Evolutionary conservation across 331 rosid species (phyloP).

Genomic region (Ulmus americana): DNA sequence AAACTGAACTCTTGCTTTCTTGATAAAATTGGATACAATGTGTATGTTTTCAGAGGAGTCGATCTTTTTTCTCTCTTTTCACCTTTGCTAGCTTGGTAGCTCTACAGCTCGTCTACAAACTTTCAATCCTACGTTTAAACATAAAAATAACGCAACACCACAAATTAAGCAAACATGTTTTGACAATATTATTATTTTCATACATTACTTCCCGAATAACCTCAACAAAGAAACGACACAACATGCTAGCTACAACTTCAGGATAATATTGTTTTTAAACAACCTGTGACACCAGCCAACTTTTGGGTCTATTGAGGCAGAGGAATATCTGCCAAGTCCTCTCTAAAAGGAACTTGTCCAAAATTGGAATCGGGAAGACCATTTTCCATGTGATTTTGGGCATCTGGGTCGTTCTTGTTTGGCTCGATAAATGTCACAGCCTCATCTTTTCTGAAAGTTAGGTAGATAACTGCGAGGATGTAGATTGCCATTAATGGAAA

Average conservation of each 20-base stretch:
- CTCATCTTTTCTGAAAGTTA: constrained; percentile 62
- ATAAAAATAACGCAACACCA: too few relatives aligned
- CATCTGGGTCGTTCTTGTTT: constrained; percentile 29
- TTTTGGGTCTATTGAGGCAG: constrained; percentile 30
- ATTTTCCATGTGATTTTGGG: constrained; percentile 47
- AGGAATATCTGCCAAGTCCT: constrained; percentile 55
- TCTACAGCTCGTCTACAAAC: too few relatives aligned
- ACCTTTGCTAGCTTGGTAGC: too few relatives aligned
- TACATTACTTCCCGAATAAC: not conserved
- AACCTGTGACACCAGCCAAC: too few relatives aligned
- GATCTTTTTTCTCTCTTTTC: too few relatives aligned
- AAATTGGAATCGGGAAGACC: constrained; percentile 28
- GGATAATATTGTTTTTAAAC: too few relatives aligned
- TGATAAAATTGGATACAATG: too few relatives aligned
- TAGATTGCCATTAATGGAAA: constrained; percentile 74
- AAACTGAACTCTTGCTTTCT: too few relatives aligned
- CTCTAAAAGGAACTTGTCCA: constrained; percentile 40
- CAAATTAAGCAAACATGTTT: too few relatives aligned
- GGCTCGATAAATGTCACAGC: constrained; percentile 48
- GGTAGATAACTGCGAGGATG: constrained; percentile 42
- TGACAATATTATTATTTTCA: not conserved
- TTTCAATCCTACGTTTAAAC: too few relatives aligned
- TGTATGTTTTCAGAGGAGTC: too few relatives aligned
- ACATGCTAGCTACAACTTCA: too few relatives aligned
- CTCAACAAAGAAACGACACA: not conserved